phyloP scores from a whole-genome alignment of 176 grass and related monocot genomes.

The Guadua angustifolia region DNA sequence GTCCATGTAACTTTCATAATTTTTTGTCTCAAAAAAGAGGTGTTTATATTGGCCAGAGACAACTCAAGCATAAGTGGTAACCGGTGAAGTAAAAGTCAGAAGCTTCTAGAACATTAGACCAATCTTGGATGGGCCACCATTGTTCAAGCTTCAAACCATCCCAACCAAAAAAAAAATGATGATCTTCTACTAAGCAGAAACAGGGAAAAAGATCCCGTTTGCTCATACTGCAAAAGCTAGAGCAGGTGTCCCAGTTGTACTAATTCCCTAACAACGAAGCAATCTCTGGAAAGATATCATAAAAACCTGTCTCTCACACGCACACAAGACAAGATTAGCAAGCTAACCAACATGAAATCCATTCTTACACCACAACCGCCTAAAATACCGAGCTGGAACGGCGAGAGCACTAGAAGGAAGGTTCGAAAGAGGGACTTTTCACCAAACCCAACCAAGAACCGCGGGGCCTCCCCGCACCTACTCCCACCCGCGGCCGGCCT shows the following conservation, averaged over 20 bases:
- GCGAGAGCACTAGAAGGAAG: constrained; percentile 4
- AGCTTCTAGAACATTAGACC: constrained; percentile 28
- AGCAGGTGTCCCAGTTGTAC: background rate
- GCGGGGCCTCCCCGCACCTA: constrained; percentile 40
- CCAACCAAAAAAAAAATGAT: background rate
- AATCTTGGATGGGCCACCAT: constrained; percentile 39
- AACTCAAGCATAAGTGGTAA: constrained; percentile 4
- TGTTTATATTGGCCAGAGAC: background rate
- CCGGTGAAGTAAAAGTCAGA: constrained; percentile 33
- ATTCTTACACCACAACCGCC: constrained; percentile 9
- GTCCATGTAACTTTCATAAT: background rate
- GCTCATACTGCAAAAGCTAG: background rate
- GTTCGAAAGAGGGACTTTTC: constrained; percentile 55
- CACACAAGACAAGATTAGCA: constrained; percentile 37
- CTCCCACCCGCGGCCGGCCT: constrained; percentile 32
- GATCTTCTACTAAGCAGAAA: background rate
- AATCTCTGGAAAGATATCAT: constrained; percentile 18
- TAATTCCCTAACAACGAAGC: constrained; percentile 25
- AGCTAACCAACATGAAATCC: constrained; percentile 42
- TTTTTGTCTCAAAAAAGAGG: background rate
- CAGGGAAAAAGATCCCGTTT: background rate
- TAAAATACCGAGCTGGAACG: constrained; percentile 35
- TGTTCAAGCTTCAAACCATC: constrained; percentile 36
- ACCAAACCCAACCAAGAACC: constrained; percentile 41
- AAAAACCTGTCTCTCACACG: constrained; percentile 11